These are phyloP conservation scores for Scleromitrula shiraiana DNA, from an alignment of 2,329 filamentous ascomycete genomes.

Conservation along the genomic window DNA sequence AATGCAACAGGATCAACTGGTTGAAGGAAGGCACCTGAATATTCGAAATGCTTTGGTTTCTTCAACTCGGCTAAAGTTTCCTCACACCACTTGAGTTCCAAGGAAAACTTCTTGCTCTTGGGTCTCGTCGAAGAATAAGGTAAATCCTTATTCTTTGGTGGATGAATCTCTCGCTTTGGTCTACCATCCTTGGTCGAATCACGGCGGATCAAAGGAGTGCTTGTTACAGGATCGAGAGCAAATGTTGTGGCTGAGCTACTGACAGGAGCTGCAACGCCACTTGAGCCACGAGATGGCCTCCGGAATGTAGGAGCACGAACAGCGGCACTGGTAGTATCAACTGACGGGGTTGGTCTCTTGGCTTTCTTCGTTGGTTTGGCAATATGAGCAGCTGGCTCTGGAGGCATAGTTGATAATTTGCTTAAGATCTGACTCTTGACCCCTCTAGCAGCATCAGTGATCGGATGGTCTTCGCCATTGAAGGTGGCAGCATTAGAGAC, in stretches of 20 bases:
- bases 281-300: constrained; percentile 30
- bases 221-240: constrained; percentile 63
- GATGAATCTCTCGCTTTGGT: constrained; percentile 89
- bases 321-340: constrained; percentile 32
- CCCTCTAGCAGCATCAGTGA: constrained; percentile 51
- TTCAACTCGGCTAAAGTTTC: constrained; percentile 71
- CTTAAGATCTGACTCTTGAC: constrained; percentile 54
- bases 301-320: constrained; percentile 31
- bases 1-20: constrained; percentile 91
- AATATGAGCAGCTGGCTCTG: constrained; percentile 35
- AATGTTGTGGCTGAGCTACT: constrained; percentile 47
- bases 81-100: constrained; percentile 85
- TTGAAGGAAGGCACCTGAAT: constrained; percentile 67
- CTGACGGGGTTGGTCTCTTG: constrained; percentile 47
- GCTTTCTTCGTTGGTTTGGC: constrained; percentile 50
- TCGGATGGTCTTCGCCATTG: constrained; percentile 70
- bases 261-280: constrained; percentile 28
- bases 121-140: constrained; percentile 76
- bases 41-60: constrained; percentile 59
- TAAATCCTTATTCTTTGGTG: constrained; percentile 84
- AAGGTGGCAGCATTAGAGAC: constrained; percentile 72
- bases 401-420: constrained; percentile 37
- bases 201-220: constrained; percentile 73
- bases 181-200: constrained; percentile 73
- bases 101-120: constrained; percentile 82